Evolutionary conservation across 2,329 filamentous ascomycete genomes (phyloP).

Genomic region (Epichloe scottii): DNA sequence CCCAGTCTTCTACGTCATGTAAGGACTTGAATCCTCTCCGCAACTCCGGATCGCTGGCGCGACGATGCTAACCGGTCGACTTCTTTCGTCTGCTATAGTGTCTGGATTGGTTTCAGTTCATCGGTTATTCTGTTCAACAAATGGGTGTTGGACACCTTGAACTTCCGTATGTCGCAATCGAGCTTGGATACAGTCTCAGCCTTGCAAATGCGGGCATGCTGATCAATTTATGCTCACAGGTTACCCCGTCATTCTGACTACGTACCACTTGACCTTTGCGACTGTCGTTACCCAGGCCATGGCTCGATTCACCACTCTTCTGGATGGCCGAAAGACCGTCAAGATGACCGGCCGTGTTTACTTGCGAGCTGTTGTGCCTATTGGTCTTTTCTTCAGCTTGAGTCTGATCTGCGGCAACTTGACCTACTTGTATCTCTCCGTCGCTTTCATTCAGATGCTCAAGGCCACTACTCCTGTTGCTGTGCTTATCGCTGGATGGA

Average conservation of each 20-base stretch:
- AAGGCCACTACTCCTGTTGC: constrained; percentile 96
- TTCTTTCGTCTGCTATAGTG: constrained; percentile 36
- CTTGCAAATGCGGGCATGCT: background rate
- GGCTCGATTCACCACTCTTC: constrained; percentile 74
- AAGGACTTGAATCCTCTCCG: constrained; percentile 18
- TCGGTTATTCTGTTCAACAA: constrained; percentile 99
- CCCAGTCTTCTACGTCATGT: constrained; percentile 75
- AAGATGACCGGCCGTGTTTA: constrained; percentile 96
- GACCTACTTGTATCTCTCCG: constrained; percentile 88
- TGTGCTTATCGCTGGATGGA: constrained; percentile 81
- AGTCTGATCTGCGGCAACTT: constrained; percentile 94
- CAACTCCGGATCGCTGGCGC: background rate
- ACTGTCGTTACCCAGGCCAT: constrained; percentile 90
- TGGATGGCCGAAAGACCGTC: constrained; percentile 89
- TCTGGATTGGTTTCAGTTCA: constrained; percentile 87
- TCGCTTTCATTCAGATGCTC: constrained; percentile 98
- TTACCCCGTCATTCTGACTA: constrained; percentile 73
- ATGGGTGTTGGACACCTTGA: constrained; percentile 78
- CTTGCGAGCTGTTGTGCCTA: constrained; percentile 83
- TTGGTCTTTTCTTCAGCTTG: constrained; percentile 90
- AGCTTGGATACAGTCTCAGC: background rate
- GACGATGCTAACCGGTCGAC: background rate
- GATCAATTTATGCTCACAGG: constrained; percentile 26
- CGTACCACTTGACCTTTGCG: constrained; percentile 90
- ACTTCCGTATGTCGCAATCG: constrained; percentile 45